Evolutionary conservation across 1,284 basidiomycete species (phyloP), one percentile per base, ranked within the genome.

Genomic region (Heterobasidion parviporum): DNA sequence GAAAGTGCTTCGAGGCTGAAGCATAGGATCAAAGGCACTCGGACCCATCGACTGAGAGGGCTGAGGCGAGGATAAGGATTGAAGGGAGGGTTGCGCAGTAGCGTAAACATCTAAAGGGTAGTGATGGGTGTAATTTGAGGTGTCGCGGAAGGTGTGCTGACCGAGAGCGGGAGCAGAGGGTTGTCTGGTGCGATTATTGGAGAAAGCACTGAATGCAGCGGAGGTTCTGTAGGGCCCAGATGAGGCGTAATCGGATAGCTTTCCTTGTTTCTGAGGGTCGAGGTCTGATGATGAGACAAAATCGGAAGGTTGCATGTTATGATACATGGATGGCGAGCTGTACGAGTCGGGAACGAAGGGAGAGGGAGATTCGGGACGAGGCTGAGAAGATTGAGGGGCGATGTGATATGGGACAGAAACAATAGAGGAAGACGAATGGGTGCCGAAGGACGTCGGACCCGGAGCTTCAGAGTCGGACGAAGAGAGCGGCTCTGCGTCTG

Each of bases 401-500:
- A 78, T 67, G 63, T 77, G 80, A 67, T 75, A 83, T 56, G 77
- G 78, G 44, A 79, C 68, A 53, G 82, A 83, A 60, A 73, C 76
- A 44, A 68, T 59, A 44, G 79, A 77, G 44, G 78, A 78, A 9
- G 78, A 74, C 50, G 79, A 76, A 34, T 76, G 65, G 49, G 79
- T 76, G 53, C 74, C 71, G 65, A 76, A 75, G n/a, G 64, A 64
- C 9, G 75, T 75, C 48, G 70, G 69, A 54, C 74, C 67, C 54
- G 75, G 71, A 52, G 77, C 75, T 62, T 84, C 81, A 33, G 80
- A 75, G 69, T 84, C 75, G 6, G 77, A 73, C 57, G 76, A 75
- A 32, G 72, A 76, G 47, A 76, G 67, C 54, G 85, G 84, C 67
- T 90, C 88, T 54, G 86, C 79, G 79, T 89, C 87, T 55, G 83